Evolutionary conservation across 345 rosid species (phyloP).

Genomic region (Citrus mangshanensis): DNA sequence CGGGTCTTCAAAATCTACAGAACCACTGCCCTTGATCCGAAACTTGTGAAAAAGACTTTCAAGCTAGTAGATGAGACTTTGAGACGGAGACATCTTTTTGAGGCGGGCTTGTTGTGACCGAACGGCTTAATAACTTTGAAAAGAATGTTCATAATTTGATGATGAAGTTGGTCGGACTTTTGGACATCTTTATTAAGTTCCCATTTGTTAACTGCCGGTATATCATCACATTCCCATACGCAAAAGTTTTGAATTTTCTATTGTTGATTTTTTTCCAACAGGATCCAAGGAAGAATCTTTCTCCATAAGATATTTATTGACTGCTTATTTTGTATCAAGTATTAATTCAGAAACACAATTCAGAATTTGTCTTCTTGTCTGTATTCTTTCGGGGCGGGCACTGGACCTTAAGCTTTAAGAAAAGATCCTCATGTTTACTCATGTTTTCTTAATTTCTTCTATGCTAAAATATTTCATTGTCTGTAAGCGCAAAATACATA

Average conservation of each 20-base stretch:
- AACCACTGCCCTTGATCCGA: conserved; percentile 91
- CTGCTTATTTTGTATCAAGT: conserved; percentile 16
- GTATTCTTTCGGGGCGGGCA: conserved; percentile 4
- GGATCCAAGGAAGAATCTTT: conserved; percentile 9
- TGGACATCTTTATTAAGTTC: conserved; percentile 1
- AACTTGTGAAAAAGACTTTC: conserved; percentile 98
- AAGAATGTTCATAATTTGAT: conserved; percentile 26
- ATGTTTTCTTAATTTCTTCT: too few species aligned
- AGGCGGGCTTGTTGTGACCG: conserved; percentile 85
- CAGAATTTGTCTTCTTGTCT: background rate
- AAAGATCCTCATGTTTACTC: conserved; percentile 4
- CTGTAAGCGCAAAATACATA: too few species aligned
- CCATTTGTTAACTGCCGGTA: conserved; percentile 11
- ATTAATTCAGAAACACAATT: background rate
- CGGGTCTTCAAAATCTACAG: conserved; percentile 93
- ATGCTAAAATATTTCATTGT: too few species aligned
- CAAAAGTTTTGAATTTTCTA: conserved; percentile 22
- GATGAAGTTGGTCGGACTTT: conserved; percentile 21
- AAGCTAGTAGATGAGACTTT: conserved; percentile 94
- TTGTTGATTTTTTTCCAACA: conserved; percentile 3
- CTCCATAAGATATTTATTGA: background rate
- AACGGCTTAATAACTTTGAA: background rate
- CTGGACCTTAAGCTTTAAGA: conserved; percentile 4
- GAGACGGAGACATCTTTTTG: conserved; percentile 86
- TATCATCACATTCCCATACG: conserved; percentile 20